phyloP scores from a whole-genome alignment of 805 yeast genomes.

The Candida sonorensis region DNA sequence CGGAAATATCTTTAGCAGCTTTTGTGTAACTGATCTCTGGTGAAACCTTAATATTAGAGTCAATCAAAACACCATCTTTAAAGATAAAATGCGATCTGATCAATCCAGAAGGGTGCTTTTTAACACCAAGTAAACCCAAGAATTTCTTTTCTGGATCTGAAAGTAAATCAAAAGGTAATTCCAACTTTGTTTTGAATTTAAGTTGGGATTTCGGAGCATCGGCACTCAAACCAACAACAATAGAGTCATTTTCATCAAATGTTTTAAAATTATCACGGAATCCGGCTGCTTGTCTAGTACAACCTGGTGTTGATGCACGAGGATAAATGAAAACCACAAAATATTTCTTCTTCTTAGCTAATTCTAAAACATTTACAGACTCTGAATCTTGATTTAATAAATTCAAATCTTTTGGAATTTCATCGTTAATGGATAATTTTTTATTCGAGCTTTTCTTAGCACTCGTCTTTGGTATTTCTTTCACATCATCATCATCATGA shows the following conservation, averaged over 20 bases:
- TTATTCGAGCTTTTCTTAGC: neutral
- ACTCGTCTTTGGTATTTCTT: no score
- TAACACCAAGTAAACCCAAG: conserved; percentile 74
- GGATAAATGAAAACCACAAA: conserved; percentile 75
- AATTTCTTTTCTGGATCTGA: conserved; percentile 69
- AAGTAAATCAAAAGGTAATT: conserved; percentile 65
- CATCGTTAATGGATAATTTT: conserved; percentile 12
- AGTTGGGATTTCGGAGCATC: conserved; percentile 77
- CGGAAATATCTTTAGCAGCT: conserved; percentile 52
- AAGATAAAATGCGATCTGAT: conserved; percentile 92
- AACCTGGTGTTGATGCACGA: conserved; percentile 91
- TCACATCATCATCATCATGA: no score
- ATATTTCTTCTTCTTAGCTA: conserved; percentile 29
- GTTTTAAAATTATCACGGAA: conserved; percentile 61
- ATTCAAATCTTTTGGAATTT: conserved; percentile 34
- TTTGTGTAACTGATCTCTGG: conserved; percentile 53
- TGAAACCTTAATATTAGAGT: conserved; percentile 46
- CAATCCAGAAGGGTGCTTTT: conserved; percentile 66
- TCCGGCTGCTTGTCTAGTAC: conserved; percentile 92
- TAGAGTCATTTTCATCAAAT: conserved; percentile 41
- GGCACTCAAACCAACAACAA: conserved; percentile 75
- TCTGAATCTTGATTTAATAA: conserved; percentile 54
- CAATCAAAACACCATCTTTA: conserved; percentile 61
- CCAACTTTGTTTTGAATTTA: conserved; percentile 65
- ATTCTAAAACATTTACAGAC: conserved; percentile 17